These are phyloP conservation scores for Macrolepiota fuliginosa DNA, from an alignment of 768 basidiomycete species.

Conservation along the genomic window DNA sequence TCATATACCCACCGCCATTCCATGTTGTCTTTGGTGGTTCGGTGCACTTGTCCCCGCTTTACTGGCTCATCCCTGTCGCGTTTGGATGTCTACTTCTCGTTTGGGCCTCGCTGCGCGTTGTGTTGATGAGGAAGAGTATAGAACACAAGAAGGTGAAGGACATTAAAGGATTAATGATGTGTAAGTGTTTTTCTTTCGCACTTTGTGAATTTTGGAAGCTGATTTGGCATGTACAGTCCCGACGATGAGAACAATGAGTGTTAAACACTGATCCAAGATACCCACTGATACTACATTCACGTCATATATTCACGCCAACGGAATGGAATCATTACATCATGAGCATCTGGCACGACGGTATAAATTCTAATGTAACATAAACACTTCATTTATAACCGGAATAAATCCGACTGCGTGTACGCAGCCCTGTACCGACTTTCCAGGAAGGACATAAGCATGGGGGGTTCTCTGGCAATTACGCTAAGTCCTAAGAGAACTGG, in stretches of 20 bases:
- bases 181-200: constrained; percentile 36
- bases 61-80: constrained; percentile 65
- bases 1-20: constrained; percentile 67
- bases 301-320: background rate
- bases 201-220: constrained; percentile 8
- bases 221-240: constrained; percentile 40
- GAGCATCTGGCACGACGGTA: background rate
- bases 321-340: background rate
- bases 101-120: constrained; percentile 59
- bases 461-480: constrained; percentile 52
- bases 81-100: constrained; percentile 55
- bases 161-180: constrained; percentile 70
- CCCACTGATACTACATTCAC: background rate
- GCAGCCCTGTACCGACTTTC: constrained; percentile 50
- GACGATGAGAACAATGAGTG: constrained; percentile 63
- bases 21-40: constrained; percentile 69
- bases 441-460: constrained; percentile 51
- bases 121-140: constrained; percentile 53
- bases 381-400: background rate
- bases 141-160: constrained; percentile 58
- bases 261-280: constrained; percentile 21
- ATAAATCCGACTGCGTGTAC: constrained; percentile 21
- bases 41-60: constrained; percentile 53
- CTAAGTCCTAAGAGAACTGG: constrained; percentile 59
- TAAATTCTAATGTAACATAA: background rate